Evolutionary conservation across 768 basidiomycete genomes (phyloP).

Genomic region (Sarcomyxa edulis): DNA sequence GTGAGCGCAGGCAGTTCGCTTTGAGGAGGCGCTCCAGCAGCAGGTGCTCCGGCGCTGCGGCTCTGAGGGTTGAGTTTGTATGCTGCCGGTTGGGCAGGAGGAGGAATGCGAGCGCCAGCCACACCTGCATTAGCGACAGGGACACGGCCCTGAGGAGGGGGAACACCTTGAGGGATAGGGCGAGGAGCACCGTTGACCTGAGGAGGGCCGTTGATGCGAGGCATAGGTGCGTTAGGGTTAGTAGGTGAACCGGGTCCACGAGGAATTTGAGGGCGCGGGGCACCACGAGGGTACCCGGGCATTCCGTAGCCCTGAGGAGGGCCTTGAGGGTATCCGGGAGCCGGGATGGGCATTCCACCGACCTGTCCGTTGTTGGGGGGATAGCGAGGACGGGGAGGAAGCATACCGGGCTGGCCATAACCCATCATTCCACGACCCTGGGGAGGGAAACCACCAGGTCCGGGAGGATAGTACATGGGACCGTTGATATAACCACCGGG

Average conservation of each 20-base stretch:
- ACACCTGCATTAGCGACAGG: constrained; percentile 36
- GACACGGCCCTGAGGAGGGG: constrained; percentile 33
- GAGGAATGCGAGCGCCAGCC: constrained; percentile 35
- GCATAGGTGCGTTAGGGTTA: constrained; percentile 53
- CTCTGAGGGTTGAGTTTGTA: constrained; percentile 30
- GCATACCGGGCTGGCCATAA: constrained; percentile 80
- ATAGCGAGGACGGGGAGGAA: constrained; percentile 85
- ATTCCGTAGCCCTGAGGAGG: constrained; percentile 70
- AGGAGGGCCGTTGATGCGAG: constrained; percentile 61
- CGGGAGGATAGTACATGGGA: constrained; percentile 84
- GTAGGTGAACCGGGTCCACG: constrained; percentile 70
- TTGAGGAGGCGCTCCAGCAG: constrained; percentile 41
- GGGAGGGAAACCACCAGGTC: constrained; percentile 75
- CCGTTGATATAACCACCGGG: constrained; percentile 80
- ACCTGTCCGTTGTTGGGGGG: constrained; percentile 64
- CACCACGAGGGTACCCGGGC: constrained; percentile 58
- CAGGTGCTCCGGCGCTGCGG: constrained; percentile 26
- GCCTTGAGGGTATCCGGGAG: constrained; percentile 66
- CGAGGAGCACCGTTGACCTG: constrained; percentile 48
- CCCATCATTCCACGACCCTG: constrained; percentile 78
- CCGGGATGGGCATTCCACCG: constrained; percentile 72
- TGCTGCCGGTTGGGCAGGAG: constrained; percentile 24
- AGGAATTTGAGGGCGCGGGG: constrained; percentile 55
- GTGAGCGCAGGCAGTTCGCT: constrained; percentile 41
- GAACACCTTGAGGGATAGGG: constrained; percentile 40